phyloP scores from a whole-genome alignment of 1,139 yeast genomes.

The Candida sp. region DNA sequence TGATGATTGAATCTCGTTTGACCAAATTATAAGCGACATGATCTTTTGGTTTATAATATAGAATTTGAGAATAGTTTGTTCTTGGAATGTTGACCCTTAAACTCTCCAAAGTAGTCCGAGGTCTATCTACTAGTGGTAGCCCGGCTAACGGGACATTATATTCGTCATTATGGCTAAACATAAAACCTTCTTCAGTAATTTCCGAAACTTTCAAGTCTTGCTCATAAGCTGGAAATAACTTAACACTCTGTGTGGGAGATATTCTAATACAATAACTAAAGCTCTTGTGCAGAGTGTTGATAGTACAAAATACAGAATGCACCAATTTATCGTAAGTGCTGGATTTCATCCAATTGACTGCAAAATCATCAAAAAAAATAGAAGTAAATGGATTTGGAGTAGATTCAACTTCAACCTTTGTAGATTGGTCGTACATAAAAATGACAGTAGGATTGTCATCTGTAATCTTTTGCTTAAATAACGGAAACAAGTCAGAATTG shows the following conservation, averaged over 20 bases:
- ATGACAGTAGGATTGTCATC: conserved; percentile 29
- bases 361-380: conserved; percentile 38
- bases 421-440: conserved; percentile 24
- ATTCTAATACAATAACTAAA: conserved; percentile 39
- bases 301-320: conserved; percentile 40
- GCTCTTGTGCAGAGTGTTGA: conserved; percentile 11
- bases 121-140: not conserved
- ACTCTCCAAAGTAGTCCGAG: not conserved
- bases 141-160: conserved; percentile 1
- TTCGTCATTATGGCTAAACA: too few relatives aligned
- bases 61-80: not conserved
- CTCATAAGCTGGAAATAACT: conserved; percentile 28
- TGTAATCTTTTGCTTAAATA: conserved; percentile 15
- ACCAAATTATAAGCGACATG: conserved; percentile 2
- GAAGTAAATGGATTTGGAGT: conserved; percentile 18
- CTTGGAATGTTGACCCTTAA: not conserved
- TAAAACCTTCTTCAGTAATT: too few relatives aligned
- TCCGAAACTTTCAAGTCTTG: conserved; percentile 7
- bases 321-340: conserved; percentile 29
- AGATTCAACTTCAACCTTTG: conserved; percentile 1
- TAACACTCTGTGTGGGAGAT: conserved; percentile 20
- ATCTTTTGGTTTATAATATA: not conserved
- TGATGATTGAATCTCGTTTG: conserved; percentile 11
- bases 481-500: conserved; percentile 15
- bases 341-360: conserved; percentile 34